Conservation (phyloP, 257 asterid species). For the Fraxinus cuspidata region DNA sequence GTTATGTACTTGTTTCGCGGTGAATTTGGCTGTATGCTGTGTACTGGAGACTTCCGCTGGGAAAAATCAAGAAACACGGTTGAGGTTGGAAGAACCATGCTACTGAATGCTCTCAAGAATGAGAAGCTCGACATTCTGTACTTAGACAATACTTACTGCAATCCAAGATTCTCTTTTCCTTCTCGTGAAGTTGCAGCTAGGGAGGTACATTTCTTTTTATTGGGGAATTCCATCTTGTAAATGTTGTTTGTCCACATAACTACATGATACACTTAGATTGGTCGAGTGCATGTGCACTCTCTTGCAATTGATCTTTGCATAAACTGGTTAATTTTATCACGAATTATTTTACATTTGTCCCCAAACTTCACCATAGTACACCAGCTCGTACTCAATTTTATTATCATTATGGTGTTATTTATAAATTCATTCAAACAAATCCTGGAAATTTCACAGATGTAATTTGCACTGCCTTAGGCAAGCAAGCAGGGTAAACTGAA, state of each 20-base stretch:
- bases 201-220: constrained; percentile 48
- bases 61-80: constrained; percentile 43
- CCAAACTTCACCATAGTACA: background rate
- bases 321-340: background rate
- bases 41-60: constrained; percentile 95
- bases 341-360: background rate
- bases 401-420: background rate
- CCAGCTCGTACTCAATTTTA: background rate
- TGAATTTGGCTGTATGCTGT: constrained; percentile 74
- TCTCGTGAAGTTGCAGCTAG: constrained; percentile 72
- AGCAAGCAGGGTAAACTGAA: background rate
- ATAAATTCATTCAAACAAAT: background rate
- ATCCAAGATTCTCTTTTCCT: constrained; percentile 70
- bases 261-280: background rate
- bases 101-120: constrained; percentile 68
- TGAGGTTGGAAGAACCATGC: constrained; percentile 51
- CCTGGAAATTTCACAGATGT: background rate
- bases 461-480: constrained; percentile 1
- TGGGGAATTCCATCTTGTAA: constrained; percentile 12
- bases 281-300: background rate
- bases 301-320: background rate
- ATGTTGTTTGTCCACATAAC: background rate
- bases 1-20: constrained; percentile 90
- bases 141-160: constrained; percentile 82
- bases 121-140: constrained; percentile 54